Percentiles rank a stretch among this genome's conserved stretches.
Conservation (phyloP, 768 basidiomycete genomes). For the Suillus brevipes region DNA sequence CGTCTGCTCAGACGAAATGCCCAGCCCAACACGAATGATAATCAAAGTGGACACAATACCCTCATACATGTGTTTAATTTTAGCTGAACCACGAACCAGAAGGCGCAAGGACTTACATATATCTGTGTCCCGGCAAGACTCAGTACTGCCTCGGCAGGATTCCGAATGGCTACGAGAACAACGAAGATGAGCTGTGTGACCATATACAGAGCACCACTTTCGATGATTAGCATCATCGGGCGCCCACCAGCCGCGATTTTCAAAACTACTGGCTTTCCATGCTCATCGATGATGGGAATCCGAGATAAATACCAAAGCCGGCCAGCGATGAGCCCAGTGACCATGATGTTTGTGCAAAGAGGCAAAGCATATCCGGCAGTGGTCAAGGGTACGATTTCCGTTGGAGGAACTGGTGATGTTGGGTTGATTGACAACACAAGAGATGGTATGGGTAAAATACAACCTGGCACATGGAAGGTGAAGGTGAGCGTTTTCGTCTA, state of each 20-base stretch:
- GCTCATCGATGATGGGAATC: background rate
- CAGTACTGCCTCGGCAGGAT: conserved; percentile 31
- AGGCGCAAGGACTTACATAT: conserved; percentile 23
- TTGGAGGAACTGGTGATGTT: conserved; percentile 17
- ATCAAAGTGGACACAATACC: conserved; percentile 21
- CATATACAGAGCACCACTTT: conserved; percentile 33
- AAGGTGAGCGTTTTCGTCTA: background rate
- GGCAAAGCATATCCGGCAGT: conserved; percentile 32
- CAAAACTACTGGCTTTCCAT: conserved; percentile 4
- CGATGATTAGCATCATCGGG: conserved; percentile 29
- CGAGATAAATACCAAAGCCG: conserved; percentile 31
- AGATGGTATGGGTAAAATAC: background rate
- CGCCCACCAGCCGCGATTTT: conserved; percentile 9
- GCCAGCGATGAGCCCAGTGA: conserved; percentile 34
- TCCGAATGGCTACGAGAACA: conserved; percentile 28
- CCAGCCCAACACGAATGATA: conserved; percentile 21
- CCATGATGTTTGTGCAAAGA: conserved; percentile 35
- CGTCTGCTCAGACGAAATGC: conserved; percentile 11
- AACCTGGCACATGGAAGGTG: background rate
- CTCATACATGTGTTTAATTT: background rate
- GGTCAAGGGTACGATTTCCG: conserved; percentile 28
- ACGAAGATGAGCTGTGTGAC: conserved; percentile 32
- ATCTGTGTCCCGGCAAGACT: conserved; percentile 28
- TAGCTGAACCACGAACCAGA: background rate
- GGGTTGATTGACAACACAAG: background rate